These are phyloP conservation scores for Penicillium glabrum DNA, from an alignment of 2,329 filamentous ascomycete genomes.

Conservation along the genomic window DNA sequence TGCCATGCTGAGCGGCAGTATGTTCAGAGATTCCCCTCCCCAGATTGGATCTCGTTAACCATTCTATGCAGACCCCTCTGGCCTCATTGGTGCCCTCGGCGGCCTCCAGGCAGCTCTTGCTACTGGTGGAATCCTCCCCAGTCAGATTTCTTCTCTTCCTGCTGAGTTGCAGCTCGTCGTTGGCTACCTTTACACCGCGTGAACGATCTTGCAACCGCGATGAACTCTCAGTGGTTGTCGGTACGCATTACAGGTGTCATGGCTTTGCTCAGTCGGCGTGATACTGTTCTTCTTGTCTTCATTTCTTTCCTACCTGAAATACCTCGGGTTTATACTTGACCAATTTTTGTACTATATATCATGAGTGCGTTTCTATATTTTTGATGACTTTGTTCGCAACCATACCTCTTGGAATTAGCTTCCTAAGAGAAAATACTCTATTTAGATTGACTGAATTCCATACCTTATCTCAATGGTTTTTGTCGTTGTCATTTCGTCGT, in stretches of 20 bases:
- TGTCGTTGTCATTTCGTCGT: neutral
- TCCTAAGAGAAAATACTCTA: neutral
- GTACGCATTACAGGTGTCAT: constrained; percentile 13
- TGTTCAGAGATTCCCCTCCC: neutral
- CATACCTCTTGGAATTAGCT: neutral
- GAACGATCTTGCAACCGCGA: neutral
- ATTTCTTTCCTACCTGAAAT: neutral
- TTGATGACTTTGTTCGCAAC: neutral
- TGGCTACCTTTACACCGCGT: constrained; percentile 13
- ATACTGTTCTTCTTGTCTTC: constrained; percentile 1
- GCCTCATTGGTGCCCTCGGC: constrained; percentile 9
- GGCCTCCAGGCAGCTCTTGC: constrained; percentile 15
- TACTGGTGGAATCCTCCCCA: constrained; percentile 11
- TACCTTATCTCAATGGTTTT: neutral
- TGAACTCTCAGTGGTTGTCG: neutral
- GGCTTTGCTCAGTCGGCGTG: constrained; percentile 3
- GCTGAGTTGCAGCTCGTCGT: constrained; percentile 14
- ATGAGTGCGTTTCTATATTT: constrained; percentile 6
- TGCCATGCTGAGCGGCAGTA: constrained; percentile 19
- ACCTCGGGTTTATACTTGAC: neutral
- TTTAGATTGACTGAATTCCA: neutral
- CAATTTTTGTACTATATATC: constrained; percentile 15
- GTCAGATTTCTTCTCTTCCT: constrained; percentile 13
- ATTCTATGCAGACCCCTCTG: constrained; percentile 11
- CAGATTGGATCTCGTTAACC: neutral